phyloP scores from a whole-genome alignment of 768 basidiomycete species.

The Agrocybe chaxingu region DNA sequence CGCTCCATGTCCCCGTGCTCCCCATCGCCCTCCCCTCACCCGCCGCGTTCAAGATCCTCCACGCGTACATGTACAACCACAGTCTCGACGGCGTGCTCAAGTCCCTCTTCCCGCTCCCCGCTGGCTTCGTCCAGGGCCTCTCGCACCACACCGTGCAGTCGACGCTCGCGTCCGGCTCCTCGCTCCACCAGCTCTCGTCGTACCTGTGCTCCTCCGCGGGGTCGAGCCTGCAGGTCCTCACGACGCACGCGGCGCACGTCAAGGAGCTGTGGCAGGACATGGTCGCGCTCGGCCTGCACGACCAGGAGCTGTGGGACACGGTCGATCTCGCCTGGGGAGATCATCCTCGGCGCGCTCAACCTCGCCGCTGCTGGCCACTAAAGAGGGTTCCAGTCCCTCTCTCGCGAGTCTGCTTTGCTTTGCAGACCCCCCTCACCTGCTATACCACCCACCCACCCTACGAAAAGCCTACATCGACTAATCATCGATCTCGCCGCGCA shows the following conservation, averaged over 20 bases:
- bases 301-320: conserved; percentile 73
- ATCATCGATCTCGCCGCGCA: conserved; percentile 5
- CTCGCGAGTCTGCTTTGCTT: not conserved
- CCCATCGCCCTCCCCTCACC: conserved; percentile 71
- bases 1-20: conserved; percentile 59
- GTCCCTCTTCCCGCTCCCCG: conserved; percentile 58
- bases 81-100: conserved; percentile 55
- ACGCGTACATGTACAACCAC: conserved; percentile 68
- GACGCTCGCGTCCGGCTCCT: conserved; percentile 43
- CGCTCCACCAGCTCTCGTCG: conserved; percentile 52
- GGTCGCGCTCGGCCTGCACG: conserved; percentile 68
- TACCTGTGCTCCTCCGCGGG: conserved; percentile 48
- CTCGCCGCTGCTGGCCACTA: conserved; percentile 38
- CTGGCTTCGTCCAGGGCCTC: conserved; percentile 39
- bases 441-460: conserved; percentile 7
- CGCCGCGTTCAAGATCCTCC: conserved; percentile 62
- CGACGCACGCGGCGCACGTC: conserved; percentile 60
- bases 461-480: conserved; percentile 6
- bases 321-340: conserved; percentile 81
- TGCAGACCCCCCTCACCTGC: conserved; percentile 1
- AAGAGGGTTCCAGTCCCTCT: conserved; percentile 1
- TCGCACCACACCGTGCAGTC: conserved; percentile 41
- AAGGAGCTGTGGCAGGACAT: conserved; percentile 82
- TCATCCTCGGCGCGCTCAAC: conserved; percentile 57
- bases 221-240: conserved; percentile 40